Conservation (phyloP, 1,284 basidiomycete genomes). For the Polyporus tsugae region DNA sequence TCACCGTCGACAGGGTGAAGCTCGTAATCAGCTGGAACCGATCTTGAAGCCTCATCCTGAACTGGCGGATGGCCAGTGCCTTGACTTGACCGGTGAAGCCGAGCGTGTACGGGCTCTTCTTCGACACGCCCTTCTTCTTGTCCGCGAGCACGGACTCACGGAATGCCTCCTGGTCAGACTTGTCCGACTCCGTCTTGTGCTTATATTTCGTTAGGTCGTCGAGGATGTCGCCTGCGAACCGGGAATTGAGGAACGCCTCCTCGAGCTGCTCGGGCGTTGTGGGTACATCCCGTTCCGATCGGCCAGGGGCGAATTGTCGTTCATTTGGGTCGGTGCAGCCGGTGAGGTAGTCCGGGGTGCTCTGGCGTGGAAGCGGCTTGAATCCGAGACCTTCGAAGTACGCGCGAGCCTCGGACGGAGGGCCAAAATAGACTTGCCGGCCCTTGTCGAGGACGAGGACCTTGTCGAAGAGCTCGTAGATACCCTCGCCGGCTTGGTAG, state of each 20-base stretch:
- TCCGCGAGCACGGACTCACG: conserved; percentile 77
- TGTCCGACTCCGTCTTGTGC: conserved; percentile 66
- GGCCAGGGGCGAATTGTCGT: conserved; percentile 82
- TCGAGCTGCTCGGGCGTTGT: conserved; percentile 79
- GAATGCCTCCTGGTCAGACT: conserved; percentile 79
- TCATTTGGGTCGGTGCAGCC: conserved; percentile 87
- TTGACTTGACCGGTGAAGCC: conserved; percentile 79
- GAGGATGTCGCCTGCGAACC: conserved; percentile 56
- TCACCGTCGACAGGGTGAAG: conserved; percentile 62
- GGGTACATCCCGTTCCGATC: conserved; percentile 71
- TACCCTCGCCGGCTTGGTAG: conserved; percentile 85
- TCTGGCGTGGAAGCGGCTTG: conserved; percentile 77
- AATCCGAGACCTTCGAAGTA: conserved; percentile 87
- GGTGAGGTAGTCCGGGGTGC: conserved; percentile 80
- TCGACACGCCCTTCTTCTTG: conserved; percentile 85
- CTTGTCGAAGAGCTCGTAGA: conserved; percentile 74
- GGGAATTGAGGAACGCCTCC: conserved; percentile 68
- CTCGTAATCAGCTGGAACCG: conserved; percentile 83
- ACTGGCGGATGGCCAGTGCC: conserved; percentile 79
- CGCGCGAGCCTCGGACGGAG: conserved; percentile 70
- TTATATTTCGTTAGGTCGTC: conserved; percentile 72
- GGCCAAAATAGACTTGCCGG: conserved; percentile 86
- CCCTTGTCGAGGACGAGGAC: conserved; percentile 81
- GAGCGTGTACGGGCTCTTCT: conserved; percentile 89
- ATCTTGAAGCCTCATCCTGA: conserved; percentile 84